phyloP scores from a whole-genome alignment of 2,329 filamentous ascomycete species.

The Fusarium veterinarium region DNA sequence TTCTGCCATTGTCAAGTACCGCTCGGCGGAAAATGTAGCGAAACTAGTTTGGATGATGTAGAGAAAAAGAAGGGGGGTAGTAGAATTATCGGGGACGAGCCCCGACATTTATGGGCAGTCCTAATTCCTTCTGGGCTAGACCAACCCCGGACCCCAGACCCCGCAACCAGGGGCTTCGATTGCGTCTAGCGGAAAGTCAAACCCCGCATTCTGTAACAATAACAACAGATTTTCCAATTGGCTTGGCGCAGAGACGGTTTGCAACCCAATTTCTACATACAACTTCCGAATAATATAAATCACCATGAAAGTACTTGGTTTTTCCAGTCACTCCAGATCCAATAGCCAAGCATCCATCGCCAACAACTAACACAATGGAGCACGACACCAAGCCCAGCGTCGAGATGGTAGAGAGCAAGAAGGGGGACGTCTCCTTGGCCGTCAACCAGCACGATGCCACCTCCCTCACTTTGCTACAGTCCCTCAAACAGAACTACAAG shows the following conservation, averaged over 20 bases:
- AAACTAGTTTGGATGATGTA: neutral
- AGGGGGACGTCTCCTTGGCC: neutral
- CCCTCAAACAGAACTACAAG: neutral
- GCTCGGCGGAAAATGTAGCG: neutral
- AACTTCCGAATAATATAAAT: neutral
- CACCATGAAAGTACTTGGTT: no score
- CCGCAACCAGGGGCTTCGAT: neutral
- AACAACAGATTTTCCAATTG: no score
- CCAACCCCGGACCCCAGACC: neutral
- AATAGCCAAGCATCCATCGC: no score
- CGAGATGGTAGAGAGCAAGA: neutral
- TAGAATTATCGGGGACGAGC: neutral
- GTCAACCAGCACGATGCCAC: neutral
- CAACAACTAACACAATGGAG: neutral
- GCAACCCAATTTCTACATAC: neutral
- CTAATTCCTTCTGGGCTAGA: neutral
- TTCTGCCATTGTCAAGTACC: neutral
- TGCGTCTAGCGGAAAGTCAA: neutral
- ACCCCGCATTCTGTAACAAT: neutral
- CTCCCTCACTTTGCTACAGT: neutral
- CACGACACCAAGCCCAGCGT: neutral
- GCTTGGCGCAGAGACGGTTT: neutral
- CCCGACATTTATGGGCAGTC: neutral
- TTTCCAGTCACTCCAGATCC: no score
- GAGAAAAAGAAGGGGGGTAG: neutral